Conservation (phyloP, 2,329 filamentous ascomycete genomes). For the Hymenoscyphus scutula region DNA sequence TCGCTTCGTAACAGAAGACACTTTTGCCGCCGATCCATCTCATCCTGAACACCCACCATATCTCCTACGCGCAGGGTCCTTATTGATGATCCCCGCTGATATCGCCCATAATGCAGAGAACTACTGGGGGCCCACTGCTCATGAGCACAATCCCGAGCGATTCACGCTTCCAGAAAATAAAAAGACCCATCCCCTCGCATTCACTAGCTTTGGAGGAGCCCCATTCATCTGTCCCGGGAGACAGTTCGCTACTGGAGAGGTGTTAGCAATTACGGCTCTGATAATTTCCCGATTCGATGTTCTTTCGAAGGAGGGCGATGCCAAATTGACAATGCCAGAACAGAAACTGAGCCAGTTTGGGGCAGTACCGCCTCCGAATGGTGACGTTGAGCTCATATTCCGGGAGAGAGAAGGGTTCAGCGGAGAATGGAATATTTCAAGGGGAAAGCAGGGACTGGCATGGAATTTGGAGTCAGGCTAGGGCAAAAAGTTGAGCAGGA, state of each 20-base stretch:
- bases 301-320: too few species aligned
- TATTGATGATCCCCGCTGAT: constrained; percentile 37
- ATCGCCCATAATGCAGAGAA: constrained; percentile 35
- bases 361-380: too few species aligned
- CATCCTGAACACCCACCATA: constrained; percentile 22
- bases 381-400: too few species aligned
- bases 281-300: constrained; percentile 8
- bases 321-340: too few species aligned
- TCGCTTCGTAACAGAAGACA: not conserved
- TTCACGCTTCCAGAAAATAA: constrained; percentile 29
- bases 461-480: too few species aligned
- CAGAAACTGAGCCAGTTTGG: too few species aligned
- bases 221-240: constrained; percentile 39
- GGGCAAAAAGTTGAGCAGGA: too few species aligned
- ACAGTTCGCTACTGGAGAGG: constrained; percentile 39
- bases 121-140: constrained; percentile 37
- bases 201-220: constrained; percentile 36
- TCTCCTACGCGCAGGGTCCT: constrained; percentile 38
- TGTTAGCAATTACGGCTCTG: constrained; percentile 34
- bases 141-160: constrained; percentile 37
- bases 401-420: too few species aligned
- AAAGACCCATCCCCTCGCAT: constrained; percentile 23
- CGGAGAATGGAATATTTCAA: too few species aligned
- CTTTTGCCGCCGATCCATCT: not conserved
- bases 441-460: too few species aligned